Percentiles rank a stretch among this genome's conserved stretches.
These are phyloP conservation scores for Fusarium algeriense DNA, from an alignment of 2,329 filamentous ascomycete species.

Conservation along the genomic window DNA sequence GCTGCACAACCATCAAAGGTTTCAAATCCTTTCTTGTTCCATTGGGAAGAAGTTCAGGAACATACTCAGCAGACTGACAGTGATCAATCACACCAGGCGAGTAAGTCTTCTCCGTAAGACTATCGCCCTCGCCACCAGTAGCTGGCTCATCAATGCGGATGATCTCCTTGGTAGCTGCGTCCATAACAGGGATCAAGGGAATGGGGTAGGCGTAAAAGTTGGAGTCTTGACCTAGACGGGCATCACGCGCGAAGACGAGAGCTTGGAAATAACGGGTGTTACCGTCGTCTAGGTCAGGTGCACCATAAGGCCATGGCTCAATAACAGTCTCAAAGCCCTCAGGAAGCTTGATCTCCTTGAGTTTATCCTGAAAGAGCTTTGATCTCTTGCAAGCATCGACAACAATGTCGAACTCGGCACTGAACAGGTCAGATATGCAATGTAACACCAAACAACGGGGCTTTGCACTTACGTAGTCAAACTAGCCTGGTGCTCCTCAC, in stretches of 20 bases:
- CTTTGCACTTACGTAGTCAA: slow-evolving; percentile 46
- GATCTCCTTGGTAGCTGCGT: slow-evolving; percentile 48
- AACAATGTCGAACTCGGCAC: slow-evolving; percentile 52
- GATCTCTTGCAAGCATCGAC: slow-evolving; percentile 48
- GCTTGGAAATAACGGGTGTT: slow-evolving; percentile 51
- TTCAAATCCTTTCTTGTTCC: slow-evolving; percentile 66
- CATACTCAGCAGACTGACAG: slow-evolving; percentile 53
- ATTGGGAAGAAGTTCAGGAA: slow-evolving; percentile 56
- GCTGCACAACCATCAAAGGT: slow-evolving; percentile 64
- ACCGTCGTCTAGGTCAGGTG: slow-evolving; percentile 48
- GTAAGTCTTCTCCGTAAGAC: slow-evolving; percentile 35
- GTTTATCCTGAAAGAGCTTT: slow-evolving; percentile 49
- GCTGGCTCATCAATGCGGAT: slow-evolving; percentile 52
- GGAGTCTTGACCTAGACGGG: slow-evolving; percentile 55
- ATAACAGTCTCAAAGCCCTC: slow-evolving; percentile 49
- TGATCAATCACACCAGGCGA: slow-evolving; percentile 46
- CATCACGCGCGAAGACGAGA: slow-evolving; percentile 51
- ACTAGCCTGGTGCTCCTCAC: slow-evolving; percentile 48
- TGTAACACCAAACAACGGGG: rapidly evolving
- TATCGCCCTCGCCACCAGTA: slow-evolving; percentile 50
- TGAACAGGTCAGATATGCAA: background rate
- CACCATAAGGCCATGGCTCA: slow-evolving; percentile 53
- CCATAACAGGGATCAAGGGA: slow-evolving; percentile 60
- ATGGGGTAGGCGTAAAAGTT: slow-evolving; percentile 69
- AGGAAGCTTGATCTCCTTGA: slow-evolving; percentile 47